These are phyloP conservation scores for Cystobasidium sp. DNA, from an alignment of 1,284 basidiomycete species.

Conservation along the genomic window DNA sequence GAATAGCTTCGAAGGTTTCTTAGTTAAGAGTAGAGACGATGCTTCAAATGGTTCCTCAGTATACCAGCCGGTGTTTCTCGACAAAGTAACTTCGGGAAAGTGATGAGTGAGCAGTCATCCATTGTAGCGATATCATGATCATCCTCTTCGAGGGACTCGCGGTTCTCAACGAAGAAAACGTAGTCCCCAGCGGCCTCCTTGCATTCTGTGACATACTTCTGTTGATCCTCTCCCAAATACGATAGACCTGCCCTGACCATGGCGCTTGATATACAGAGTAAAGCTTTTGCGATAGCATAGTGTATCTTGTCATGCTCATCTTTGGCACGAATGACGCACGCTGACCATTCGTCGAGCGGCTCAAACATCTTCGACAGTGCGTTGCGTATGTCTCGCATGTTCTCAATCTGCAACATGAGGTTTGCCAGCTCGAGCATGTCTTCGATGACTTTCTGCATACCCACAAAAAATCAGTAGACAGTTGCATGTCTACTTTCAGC, in stretches of 20 bases:
- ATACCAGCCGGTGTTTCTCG: no score
- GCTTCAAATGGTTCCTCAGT: no score
- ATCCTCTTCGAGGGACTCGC: background rate
- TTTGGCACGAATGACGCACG: constrained; percentile 8
- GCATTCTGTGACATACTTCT: background rate
- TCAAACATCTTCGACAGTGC: background rate
- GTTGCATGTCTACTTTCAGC: background rate
- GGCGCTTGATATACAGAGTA: background rate
- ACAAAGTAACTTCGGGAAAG: no score
- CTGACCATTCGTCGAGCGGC: constrained; percentile 4
- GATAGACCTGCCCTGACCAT: background rate
- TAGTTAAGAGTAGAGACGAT: no score
- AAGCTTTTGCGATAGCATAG: constrained; percentile 14
- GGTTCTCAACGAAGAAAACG: background rate
- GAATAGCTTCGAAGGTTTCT: background rate
- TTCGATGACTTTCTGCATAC: background rate
- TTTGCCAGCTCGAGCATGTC: constrained; percentile 1
- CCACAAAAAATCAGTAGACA: background rate
- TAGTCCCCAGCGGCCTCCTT: background rate
- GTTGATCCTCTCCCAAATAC: background rate
- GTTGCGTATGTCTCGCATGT: background rate
- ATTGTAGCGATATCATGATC: background rate
- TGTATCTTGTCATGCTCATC: constrained; percentile 17
- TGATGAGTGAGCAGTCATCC: no score
- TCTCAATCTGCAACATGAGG: background rate